A percentile compares a stretch with the other conserved stretches of the same genome.
phyloP scores from a whole-genome alignment of 2,329 filamentous ascomycete species.

The Fusarium neocosmosporiellum region DNA sequence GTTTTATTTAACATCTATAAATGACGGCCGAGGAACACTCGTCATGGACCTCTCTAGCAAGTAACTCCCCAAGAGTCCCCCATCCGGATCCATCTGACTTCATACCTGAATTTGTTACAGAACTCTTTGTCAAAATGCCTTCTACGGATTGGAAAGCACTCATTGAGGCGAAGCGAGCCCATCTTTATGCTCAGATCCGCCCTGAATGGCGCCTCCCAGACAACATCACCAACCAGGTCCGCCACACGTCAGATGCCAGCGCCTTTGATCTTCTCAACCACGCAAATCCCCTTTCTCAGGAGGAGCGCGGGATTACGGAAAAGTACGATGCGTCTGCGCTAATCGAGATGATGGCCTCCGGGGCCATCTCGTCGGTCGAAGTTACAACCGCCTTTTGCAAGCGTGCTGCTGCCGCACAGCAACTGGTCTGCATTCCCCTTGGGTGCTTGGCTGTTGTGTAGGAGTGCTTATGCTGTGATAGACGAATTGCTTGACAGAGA shows the following conservation, averaged over 20 bases:
- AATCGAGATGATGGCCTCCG: neutral
- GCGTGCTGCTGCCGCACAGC: neutral
- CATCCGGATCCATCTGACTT: neutral
- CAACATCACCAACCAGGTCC: neutral
- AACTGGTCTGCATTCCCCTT: neutral
- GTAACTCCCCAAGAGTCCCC: neutral
- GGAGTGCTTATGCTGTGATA: neutral
- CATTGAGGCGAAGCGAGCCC: neutral
- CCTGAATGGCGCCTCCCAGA: neutral
- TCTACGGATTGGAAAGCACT: neutral
- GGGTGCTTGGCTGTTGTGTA: no score
- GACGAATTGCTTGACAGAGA: neutral
- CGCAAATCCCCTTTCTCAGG: accelerated
- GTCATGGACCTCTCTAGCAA: neutral
- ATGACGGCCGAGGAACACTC: neutral
- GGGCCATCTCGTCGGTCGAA: neutral
- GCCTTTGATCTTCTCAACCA: neutral
- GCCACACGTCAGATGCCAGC: neutral
- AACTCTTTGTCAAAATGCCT: neutral
- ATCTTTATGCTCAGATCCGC: neutral
- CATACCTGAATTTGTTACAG: neutral
- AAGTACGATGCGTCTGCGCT: neutral
- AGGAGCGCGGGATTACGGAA: neutral
- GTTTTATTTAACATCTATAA: neutral
- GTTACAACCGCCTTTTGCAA: neutral